Evolutionary conservation across 1,284 basidiomycete genomes (phyloP), one percentile per base, ranked within the genome.

Genomic region (Bjerkandera adusta): DNA sequence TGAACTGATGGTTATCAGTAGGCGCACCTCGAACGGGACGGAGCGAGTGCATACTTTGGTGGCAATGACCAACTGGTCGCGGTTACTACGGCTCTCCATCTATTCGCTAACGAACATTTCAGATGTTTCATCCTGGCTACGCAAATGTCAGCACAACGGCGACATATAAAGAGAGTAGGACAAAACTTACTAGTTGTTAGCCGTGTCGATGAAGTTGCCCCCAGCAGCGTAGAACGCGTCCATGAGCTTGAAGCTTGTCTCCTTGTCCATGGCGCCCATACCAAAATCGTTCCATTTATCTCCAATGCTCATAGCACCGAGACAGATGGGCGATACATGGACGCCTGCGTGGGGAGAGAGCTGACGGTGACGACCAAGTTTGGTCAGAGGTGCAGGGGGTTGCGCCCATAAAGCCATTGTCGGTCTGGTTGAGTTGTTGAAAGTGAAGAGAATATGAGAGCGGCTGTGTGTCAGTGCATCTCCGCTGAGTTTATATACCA

Each of bases 251-350:
- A 59, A 55, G 7, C 52, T 54, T 12, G 45, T 18, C 40, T 64
- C 57, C 50, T 62, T 59, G 38, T 49, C 37, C 53, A 54, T 60
- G 21, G 37, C 39, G 3, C 57, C 57, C 46, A 59, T 46, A 7
- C 57, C 50, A 15, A 32, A 11, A 3, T 37, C 18, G 4, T 47
- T 30, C 70, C 70, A 72, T 33, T 68, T 64, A 43, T 70, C 61
- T n/a, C 73, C 73, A 45, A 76, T 60, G 33, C 63, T 68, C 74
- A 76, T 75, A 10, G 67, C 71, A 8, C 76, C 76, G 5, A 78
- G 63, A 49, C 64, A 67, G n/a, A 78, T 59, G 0, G 75, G 75
- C 1, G 73, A 76, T 30, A 77, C 75, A 48, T 67, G 60, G 35
- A 73, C 30, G 24, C 53, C 51, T 11, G 48, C 53, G 5, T 36